Evolutionary conservation across 1,284 basidiomycete species (phyloP).

Genomic region (Puccinia triticina): DNA sequence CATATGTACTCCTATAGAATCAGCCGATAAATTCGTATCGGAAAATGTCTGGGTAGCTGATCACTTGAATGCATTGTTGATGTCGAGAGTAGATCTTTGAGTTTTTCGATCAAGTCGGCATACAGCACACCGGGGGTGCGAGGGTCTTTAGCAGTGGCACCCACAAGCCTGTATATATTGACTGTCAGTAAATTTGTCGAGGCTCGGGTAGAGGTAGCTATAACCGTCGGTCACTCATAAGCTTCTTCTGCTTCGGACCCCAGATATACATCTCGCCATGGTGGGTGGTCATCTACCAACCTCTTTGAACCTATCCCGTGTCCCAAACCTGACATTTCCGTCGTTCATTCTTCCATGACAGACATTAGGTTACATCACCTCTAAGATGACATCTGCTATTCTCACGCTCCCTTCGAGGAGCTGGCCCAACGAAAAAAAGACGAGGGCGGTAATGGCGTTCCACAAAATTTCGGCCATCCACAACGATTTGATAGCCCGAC

Average conservation of each 20-base stretch:
- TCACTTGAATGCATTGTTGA: neutral
- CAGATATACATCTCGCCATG: slow-evolving; percentile 49
- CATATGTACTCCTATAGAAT: neutral
- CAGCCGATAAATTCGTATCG: neutral
- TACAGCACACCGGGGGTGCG: slow-evolving; percentile 36
- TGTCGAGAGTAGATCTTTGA: slow-evolving; percentile 38
- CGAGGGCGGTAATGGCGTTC: slow-evolving; percentile 25
- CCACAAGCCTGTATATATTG: slow-evolving; percentile 38
- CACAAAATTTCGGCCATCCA: slow-evolving; percentile 44
- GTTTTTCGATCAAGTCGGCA: slow-evolving; percentile 42
- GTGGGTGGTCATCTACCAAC: slow-evolving; percentile 14
- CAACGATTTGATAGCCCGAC: slow-evolving; percentile 45
- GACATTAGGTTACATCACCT: slow-evolving; percentile 46
- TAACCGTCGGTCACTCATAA: slow-evolving; percentile 3
- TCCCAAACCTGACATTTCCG: neutral
- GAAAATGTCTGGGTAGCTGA: neutral
- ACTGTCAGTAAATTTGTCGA: slow-evolving; percentile 30
- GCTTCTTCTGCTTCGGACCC: neutral
- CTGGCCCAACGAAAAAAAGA: slow-evolving; percentile 46
- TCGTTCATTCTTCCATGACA: neutral
- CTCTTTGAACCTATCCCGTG: neutral
- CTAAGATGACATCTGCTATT: slow-evolving; percentile 41
- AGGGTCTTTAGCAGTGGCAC: slow-evolving; percentile 24
- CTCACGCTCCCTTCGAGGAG: slow-evolving; percentile 36
- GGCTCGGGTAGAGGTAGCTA: neutral